Percentiles rank a stretch among this genome's conserved stretches.
Evolutionary conservation across 2,329 filamentous ascomycete species (phyloP).

Genomic region (Neofusicoccum parvum): DNA sequence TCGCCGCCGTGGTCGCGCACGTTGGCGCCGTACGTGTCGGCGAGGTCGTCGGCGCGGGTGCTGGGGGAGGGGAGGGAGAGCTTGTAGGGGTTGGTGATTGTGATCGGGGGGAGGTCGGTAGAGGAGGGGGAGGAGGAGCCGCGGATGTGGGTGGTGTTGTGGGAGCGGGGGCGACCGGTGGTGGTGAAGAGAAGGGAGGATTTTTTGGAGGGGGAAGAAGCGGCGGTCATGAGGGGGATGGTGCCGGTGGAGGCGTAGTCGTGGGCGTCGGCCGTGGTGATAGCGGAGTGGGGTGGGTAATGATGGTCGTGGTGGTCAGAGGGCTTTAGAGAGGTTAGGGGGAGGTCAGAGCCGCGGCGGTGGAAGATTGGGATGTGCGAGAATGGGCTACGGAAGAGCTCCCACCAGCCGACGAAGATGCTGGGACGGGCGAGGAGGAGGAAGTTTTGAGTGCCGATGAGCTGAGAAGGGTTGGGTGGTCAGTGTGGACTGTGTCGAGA

Average conservation of each 20-base stretch:
- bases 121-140: not conserved
- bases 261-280: not conserved
- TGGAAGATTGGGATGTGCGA: conserved; percentile 16
- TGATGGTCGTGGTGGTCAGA: not conserved
- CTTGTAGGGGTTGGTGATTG: conserved; percentile 9
- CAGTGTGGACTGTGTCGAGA: not conserved
- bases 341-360: conserved; percentile 3
- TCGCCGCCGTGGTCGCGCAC: not conserved
- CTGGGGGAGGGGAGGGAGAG: not conserved
- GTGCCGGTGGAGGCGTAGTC: not conserved
- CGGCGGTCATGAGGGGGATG: not conserved
- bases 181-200: not conserved
- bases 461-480: conserved; percentile 28
- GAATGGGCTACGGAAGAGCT: conserved; percentile 25
- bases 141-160: not conserved
- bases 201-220: not conserved
- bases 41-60: too few species aligned
- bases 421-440: conserved; percentile 32
- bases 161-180: not conserved
- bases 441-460: conserved; percentile 41
- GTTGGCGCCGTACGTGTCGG: not conserved
- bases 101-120: not conserved
- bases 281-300: not conserved
- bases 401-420: conserved; percentile 32
- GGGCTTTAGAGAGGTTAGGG: conserved; percentile 24